Base-by-base conservation (phyloP, 441 rosid species). In the Pelargonium myrrhifolium region DNA sequence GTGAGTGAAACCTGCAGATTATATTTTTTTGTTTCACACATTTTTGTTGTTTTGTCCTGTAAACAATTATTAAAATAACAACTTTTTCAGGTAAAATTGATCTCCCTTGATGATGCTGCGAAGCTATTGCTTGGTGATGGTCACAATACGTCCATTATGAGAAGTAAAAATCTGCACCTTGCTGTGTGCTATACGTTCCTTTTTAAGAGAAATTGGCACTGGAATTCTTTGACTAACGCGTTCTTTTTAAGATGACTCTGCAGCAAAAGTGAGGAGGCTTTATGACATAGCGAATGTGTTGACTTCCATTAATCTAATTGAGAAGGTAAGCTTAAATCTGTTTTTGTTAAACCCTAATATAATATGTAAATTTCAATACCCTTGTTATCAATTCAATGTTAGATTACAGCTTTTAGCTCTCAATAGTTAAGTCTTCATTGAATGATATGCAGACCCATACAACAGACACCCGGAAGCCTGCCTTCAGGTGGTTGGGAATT, bases 211-310 rank as follows among this genome's bases (percentile, higher is more conserved):
- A 47, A n/a, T 12, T 59, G 2, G 4, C 65, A 43, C 10, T 15
- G 17, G 42, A 35, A 26, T 49, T 17, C 24, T 45, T 69, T 68
- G 60, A 65, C 72, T 82, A 61, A 71, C 58, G 58, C 39, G 62
- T 21, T 62, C 58, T 24, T 56, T 1, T 21, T 68, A 47, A 47
- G 55, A 47, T 65, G 62, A 62, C 68, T 76, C 7, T 75, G 79
- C 88, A 92, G 97, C 99, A 65, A 93, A 93, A 84, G 95, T 93
- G 9, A 91, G 99, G 82, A 80, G 99, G 67, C 78, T 93, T 1
- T 93, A 93, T 74, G 99, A 91, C 81, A 93, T 93, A 73, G 99
- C 96, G 0, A 93, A 93, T 71, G 96, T 93, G 51, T 77, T 93
- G 77, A 82, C 97, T 26, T 89, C 97, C 40, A 81, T 93, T 88